Evolutionary conservation across 805 yeast species (phyloP), one percentile per base, ranked within the genome.

Genomic region (Sugiyamaella marilandica): DNA sequence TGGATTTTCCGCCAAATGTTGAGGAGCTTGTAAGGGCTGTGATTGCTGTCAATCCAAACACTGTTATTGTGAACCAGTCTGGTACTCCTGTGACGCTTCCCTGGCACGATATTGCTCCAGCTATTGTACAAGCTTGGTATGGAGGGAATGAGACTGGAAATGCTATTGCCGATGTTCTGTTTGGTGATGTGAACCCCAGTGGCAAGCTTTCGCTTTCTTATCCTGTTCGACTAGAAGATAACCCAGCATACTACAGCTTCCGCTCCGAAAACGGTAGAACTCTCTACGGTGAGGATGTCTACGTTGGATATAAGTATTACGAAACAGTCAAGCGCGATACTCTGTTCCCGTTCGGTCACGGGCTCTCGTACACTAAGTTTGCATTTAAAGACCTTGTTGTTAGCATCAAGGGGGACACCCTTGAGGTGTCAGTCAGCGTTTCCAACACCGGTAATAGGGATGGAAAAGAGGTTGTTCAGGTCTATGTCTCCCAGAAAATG

Each of bases 81-180:
- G 86, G 86, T 47, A 76, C 84, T 16, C 85, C 86, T 0, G 83
- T 81, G 9, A 74, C 78, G 36, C 65, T 82, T 70, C 84, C 84
- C 26, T 80, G 83, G 82, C 54, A 67, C 9, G 55, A 59, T 9
- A 61, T 72, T 35, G 78, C 72, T 19, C 70, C 71, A 37, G 75
- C 75, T 1, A 50, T 79, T 14, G 65, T 80, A 5, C 82, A 79
- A 46, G 80, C 81, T 10, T 79, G 81, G 75, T 80, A 74, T 61
- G 80, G 80, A 57, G 86, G 85, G 52, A 73, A 73, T 55, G 85
- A 81, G 59, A 63, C 71, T 41, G 85, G 85, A 54, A 80, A 78
- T 58, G 77, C 80, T 13, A 70, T 81, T 62, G 84, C 84, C 2
- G 84, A 81, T 65, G 80, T 79, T 11, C 56, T 82, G 44, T 81